Evolutionary conservation across 2,329 filamentous ascomycete genomes (phyloP).

Genomic region (Berkeleyomyces rouxiae): DNA sequence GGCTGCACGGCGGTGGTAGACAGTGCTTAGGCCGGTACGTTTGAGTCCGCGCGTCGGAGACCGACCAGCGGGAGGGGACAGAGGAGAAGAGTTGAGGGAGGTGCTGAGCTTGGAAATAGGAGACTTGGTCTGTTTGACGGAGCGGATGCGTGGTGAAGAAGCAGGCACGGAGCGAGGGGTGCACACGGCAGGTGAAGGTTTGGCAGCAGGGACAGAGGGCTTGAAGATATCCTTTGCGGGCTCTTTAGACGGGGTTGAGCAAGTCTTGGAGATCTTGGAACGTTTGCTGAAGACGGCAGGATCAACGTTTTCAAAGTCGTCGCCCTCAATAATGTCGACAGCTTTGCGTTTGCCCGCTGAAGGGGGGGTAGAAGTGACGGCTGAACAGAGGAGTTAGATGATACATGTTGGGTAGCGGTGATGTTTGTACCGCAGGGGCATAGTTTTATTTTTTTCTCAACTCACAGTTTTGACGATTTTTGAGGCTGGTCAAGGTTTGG

Average conservation of each 20-base stretch:
- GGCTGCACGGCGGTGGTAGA: conserved; percentile 36
- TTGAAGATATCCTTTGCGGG: conserved; percentile 32
- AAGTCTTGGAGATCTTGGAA: conserved; percentile 28
- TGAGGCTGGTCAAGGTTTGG: conserved; percentile 54
- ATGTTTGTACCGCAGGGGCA: background rate
- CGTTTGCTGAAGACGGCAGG: conserved; percentile 41
- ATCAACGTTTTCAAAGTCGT: conserved; percentile 45
- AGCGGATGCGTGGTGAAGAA: conserved; percentile 25
- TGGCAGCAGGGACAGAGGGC: conserved; percentile 23
- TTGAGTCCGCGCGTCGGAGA: conserved; percentile 54
- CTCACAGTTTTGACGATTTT: conserved; percentile 63
- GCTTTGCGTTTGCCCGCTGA: conserved; percentile 41
- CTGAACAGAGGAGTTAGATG: conserved; percentile 8
- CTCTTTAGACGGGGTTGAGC: conserved; percentile 21
- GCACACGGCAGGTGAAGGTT: conserved; percentile 19
- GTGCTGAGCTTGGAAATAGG: conserved; percentile 29
- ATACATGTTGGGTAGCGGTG: background rate
- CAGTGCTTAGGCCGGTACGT: conserved; percentile 49
- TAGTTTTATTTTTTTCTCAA: conserved; percentile 14
- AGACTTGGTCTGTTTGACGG: conserved; percentile 36
- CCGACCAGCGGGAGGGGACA: conserved; percentile 48
- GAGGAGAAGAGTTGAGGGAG: conserved; percentile 32
- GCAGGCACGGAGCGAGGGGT: conserved; percentile 19
- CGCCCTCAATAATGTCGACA: conserved; percentile 29
- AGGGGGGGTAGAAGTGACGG: conserved; percentile 17